phyloP scores from a whole-genome alignment of 371 early-diverging fungal species.

The Vittaforma corneae region DNA sequence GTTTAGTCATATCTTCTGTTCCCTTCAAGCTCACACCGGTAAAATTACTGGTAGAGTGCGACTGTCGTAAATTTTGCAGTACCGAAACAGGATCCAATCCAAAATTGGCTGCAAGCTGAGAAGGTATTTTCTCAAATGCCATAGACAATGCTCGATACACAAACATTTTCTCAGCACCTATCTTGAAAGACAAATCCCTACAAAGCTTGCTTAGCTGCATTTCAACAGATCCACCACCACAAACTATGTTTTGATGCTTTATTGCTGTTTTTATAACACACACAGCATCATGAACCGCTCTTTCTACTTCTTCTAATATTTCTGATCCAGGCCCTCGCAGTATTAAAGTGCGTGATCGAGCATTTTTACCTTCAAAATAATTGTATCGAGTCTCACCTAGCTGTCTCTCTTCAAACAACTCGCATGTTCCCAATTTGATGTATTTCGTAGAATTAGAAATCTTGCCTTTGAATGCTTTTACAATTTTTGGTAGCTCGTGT shows the following conservation, averaged over 20 bases:
- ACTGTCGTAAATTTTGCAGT: constrained; percentile 83
- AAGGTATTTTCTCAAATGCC: constrained; percentile 93
- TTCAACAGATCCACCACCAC: constrained; percentile 69
- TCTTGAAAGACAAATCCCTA: constrained; percentile 73
- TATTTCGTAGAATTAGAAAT: constrained; percentile 73
- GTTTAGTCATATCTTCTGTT: constrained; percentile 73
- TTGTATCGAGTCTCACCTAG: constrained; percentile 93
- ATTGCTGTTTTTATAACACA: constrained; percentile 70
- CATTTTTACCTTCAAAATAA: constrained; percentile 75
- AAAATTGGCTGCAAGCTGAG: constrained; percentile 93
- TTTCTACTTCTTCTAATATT: constrained; percentile 96
- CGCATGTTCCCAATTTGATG: constrained; percentile 70
- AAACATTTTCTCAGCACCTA: constrained; percentile 86
- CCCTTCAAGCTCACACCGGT: constrained; percentile 60
- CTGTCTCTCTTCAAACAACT: constrained; percentile 85
- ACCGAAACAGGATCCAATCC: constrained; percentile 97
- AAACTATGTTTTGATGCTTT: constrained; percentile 69
- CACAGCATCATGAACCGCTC: constrained; percentile 93
- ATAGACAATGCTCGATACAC: constrained; percentile 86
- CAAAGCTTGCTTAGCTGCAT: constrained; percentile 90
- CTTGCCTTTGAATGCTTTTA: constrained; percentile 82
- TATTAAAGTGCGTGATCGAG: constrained; percentile 84
- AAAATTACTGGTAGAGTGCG: constrained; percentile 67
- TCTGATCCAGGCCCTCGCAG: constrained; percentile 96
- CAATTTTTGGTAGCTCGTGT: constrained; percentile 80